phyloP scores from a whole-genome alignment of 2,329 filamentous ascomycete genomes.

The Trichoderma brevicompactum region DNA sequence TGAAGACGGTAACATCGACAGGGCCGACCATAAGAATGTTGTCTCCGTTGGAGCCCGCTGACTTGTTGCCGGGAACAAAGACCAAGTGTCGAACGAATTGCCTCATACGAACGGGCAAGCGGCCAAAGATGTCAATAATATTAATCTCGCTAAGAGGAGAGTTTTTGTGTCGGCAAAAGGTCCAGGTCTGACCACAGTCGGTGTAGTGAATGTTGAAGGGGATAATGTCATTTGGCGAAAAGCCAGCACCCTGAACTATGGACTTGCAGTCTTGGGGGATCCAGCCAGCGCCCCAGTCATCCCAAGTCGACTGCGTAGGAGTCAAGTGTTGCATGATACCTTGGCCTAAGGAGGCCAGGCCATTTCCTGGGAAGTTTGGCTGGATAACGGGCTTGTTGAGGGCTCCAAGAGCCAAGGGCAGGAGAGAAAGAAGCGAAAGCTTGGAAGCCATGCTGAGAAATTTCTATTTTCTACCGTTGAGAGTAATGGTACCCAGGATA shows the following conservation, averaged over 20 bases:
- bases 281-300: constrained; percentile 34
- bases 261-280: constrained; percentile 35
- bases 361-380: constrained; percentile 21
- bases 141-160: constrained; percentile 33
- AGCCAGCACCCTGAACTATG: constrained; percentile 6
- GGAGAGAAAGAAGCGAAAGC: constrained; percentile 1
- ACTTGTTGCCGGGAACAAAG: constrained; percentile 32
- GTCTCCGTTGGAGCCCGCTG: constrained; percentile 18
- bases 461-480: neutral
- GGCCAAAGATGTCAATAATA: constrained; percentile 39
- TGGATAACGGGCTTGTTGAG: constrained; percentile 14
- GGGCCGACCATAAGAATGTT: constrained; percentile 33
- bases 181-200: constrained; percentile 39
- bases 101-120: constrained; percentile 39
- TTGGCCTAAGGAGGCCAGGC: constrained; percentile 9
- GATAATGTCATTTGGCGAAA: constrained; percentile 33
- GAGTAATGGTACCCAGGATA: neutral
- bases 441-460: constrained; percentile 5
- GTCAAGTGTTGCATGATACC: constrained; percentile 28
- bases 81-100: constrained; percentile 35
- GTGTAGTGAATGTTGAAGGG: constrained; percentile 37
- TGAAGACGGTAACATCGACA: constrained; percentile 29
- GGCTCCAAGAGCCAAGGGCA: neutral
- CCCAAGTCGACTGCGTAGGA: constrained; percentile 28
- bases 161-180: constrained; percentile 40